Evolutionary conservation across 2,329 filamentous ascomycete species (phyloP).

Genomic region (Verticillium zaregamsianum): DNA sequence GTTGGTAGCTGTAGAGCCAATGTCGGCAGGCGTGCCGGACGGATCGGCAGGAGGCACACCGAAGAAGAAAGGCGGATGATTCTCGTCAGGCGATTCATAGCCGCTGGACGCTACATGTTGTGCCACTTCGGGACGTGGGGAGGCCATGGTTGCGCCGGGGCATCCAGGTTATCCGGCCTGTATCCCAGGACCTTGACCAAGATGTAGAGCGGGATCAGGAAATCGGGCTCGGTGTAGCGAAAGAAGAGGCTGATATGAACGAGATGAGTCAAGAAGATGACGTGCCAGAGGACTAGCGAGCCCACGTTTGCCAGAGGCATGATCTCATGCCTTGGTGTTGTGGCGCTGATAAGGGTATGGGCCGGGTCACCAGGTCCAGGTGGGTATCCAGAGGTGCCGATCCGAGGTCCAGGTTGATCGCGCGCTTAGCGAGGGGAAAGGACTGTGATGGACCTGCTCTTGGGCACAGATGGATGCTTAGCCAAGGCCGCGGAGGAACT

Average conservation of each 20-base stretch:
- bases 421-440: background rate
- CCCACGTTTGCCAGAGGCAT: conserved; percentile 51
- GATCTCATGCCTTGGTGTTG: conserved; percentile 6
- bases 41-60: background rate
- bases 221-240: conserved; percentile 41
- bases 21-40: conserved; percentile 6
- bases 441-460: background rate
- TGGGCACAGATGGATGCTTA: background rate
- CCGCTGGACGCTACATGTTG: conserved; percentile 19
- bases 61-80: conserved; percentile 24
- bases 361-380: background rate
- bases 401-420: background rate
- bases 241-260: conserved; percentile 49
- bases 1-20: conserved; percentile 9
- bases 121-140: conserved; percentile 23
- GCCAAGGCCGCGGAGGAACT: background rate
- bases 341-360: background rate
- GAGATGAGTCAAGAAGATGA: conserved; percentile 50
- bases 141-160: conserved; percentile 30
- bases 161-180: conserved; percentile 42
- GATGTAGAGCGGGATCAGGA: conserved; percentile 43
- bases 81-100: conserved; percentile 34
- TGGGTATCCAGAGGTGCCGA: background rate
- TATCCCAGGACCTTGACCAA: conserved; percentile 42
- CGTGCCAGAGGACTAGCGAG: conserved; percentile 44